Conservation (phyloP, 108 stramenopile species). For the Seminavis robusta region DNA sequence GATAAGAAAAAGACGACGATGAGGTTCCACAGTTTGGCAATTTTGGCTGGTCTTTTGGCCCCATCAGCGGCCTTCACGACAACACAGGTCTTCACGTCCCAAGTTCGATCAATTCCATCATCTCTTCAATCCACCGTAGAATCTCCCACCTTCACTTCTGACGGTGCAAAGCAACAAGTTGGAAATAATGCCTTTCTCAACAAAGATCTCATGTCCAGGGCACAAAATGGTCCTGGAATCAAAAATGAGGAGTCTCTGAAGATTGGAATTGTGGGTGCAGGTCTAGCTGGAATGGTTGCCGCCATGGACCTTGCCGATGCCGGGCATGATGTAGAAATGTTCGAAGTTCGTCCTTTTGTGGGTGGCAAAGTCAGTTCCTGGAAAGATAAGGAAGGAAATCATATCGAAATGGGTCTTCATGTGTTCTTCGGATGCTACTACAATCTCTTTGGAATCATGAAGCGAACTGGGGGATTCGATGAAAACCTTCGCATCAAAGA, state of each 20-base stretch:
- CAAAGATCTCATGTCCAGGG: constrained; percentile 81
- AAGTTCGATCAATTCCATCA: too few species aligned
- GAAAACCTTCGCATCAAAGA: constrained; percentile 89
- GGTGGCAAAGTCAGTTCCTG: constrained; percentile 94
- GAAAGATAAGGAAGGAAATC: constrained; percentile 96
- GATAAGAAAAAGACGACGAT: too few species aligned
- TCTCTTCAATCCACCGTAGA: constrained; percentile 8
- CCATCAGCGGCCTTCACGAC: too few species aligned
- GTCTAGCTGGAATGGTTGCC: constrained; percentile 92
- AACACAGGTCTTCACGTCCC: too few species aligned
- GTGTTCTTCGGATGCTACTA: constrained; percentile 98
- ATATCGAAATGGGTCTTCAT: constrained; percentile 98
- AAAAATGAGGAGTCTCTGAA: constrained; percentile 75
- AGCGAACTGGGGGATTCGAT: constrained; percentile 89
- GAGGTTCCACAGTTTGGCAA: too few species aligned
- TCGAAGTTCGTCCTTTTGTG: constrained; percentile 89
- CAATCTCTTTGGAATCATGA: constrained; percentile 98
- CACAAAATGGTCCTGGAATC: constrained; percentile 83
- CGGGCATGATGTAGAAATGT: constrained; percentile 93
- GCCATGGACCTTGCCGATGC: constrained; percentile 96
- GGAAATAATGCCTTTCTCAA: constrained; percentile 88
- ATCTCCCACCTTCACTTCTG: constrained; percentile 58
- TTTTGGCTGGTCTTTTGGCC: too few species aligned
- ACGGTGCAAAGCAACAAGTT: constrained; percentile 77
- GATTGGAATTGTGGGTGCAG: constrained; percentile 92